A percentile compares a stretch with the other conserved stretches of the same genome.
Conservation (phyloP, 192 early-diverging fungal genomes). For the Thamnidium elegans region DNA sequence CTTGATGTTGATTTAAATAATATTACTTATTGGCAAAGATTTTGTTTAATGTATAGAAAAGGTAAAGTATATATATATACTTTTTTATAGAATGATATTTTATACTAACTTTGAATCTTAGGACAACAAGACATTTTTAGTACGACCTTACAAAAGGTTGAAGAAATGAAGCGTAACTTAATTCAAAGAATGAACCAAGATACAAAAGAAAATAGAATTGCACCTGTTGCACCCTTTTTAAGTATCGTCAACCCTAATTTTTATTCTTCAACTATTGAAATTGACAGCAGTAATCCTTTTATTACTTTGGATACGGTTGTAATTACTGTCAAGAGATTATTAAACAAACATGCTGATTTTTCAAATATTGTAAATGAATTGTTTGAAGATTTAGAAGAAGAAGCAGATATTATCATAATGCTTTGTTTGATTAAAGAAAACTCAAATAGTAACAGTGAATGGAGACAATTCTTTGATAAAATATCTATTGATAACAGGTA, state of each 20-base stretch:
- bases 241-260: conserved; percentile 15
- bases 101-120: conserved; percentile 2
- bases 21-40: conserved; percentile 36
- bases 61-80: conserved; percentile 26
- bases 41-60: conserved; percentile 50
- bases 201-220: conserved; percentile 1
- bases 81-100: background rate
- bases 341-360: conserved; percentile 17
- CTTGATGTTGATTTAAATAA: conserved; percentile 5
- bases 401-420: conserved; percentile 32
- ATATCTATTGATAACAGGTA: background rate
- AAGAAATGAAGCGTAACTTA: conserved; percentile 9
- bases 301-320: conserved; percentile 12
- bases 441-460: conserved; percentile 16
- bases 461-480: conserved; percentile 30
- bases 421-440: conserved; percentile 27
- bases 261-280: background rate
- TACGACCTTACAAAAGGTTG: background rate
- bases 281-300: conserved; percentile 12
- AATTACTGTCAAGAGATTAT: conserved; percentile 19
- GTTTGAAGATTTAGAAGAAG: conserved; percentile 32
- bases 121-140: conserved; percentile 35
- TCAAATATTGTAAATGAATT: conserved; percentile 10
- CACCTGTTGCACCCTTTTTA: conserved; percentile 21
- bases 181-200: conserved; percentile 11